A percentile compares a stretch with the other conserved stretches of the same genome.
Evolutionary conservation across 768 basidiomycete species (phyloP).

Genomic region (Tephrocybe rancida): DNA sequence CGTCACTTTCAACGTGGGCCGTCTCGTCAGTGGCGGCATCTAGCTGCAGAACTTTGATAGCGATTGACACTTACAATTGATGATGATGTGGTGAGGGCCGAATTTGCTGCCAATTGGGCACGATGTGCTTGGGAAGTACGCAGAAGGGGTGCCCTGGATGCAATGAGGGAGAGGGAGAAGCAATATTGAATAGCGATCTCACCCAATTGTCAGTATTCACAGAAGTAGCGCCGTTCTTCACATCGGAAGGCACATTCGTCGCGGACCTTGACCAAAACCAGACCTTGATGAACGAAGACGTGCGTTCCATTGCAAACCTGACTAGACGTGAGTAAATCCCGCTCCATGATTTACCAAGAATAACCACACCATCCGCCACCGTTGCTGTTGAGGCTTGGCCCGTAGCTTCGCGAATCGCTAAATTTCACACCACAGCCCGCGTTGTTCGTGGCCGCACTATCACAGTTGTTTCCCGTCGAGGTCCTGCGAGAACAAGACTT

Average conservation of each 20-base stretch:
- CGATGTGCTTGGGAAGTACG: conserved; percentile 59
- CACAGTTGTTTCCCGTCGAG: conserved; percentile 46
- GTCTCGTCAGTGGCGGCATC: neutral
- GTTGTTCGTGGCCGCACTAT: conserved; percentile 48
- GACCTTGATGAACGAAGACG: conserved; percentile 56
- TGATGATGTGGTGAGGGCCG: conserved; percentile 61
- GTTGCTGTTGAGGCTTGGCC: conserved; percentile 55
- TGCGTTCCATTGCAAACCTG: conserved; percentile 69
- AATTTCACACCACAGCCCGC: conserved; percentile 57
- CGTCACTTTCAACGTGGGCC: conserved; percentile 39
- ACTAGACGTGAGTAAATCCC: neutral
- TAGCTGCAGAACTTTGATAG: neutral
- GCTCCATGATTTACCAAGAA: neutral
- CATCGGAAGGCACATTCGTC: conserved; percentile 45
- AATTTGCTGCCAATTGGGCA: conserved; percentile 63
- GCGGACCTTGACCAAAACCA: conserved; percentile 70
- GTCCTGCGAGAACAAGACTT: conserved; percentile 28
- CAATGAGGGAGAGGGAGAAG: neutral
- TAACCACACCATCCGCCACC: conserved; percentile 62
- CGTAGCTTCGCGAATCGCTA: conserved; percentile 48
- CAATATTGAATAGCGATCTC: conserved; percentile 7
- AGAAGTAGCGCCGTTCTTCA: conserved; percentile 37
- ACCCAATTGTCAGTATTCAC: conserved; percentile 61
- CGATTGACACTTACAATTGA: conserved; percentile 53
- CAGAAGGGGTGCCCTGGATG: conserved; percentile 55